phyloP scores from a whole-genome alignment of 192 early-diverging fungal genomes.

The Gaertneriomyces sp. region DNA sequence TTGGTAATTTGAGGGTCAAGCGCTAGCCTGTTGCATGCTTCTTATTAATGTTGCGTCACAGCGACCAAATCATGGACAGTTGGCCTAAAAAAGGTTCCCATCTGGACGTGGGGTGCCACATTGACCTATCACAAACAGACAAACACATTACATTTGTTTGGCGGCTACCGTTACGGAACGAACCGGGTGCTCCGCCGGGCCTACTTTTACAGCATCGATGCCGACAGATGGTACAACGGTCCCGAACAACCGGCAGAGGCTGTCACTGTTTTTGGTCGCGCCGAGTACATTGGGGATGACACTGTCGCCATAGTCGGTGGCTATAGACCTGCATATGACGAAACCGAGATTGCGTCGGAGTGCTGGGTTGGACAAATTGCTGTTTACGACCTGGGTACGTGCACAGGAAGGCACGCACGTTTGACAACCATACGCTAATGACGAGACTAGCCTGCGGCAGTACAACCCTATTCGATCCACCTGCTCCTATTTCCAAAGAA shows the following conservation, averaged over 20 bases:
- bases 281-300: slow-evolving; percentile 12
- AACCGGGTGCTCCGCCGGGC: neutral
- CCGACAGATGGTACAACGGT: slow-evolving; percentile 29
- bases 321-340: neutral
- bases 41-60: no score
- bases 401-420: neutral
- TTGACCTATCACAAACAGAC: slow-evolving; percentile 28
- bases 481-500: neutral
- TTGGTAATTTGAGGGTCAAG: no score
- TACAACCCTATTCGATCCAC: no score
- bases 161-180: slow-evolving; percentile 20
- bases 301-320: slow-evolving; percentile 13
- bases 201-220: slow-evolving; percentile 36
- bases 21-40: no score
- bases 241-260: slow-evolving; percentile 13
- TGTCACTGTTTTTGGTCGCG: neutral
- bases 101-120: slow-evolving; percentile 18
- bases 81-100: slow-evolving; percentile 3
- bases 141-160: slow-evolving; percentile 35
- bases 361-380: neutral
- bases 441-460: neutral
- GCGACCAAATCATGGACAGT: no score
- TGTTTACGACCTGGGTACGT: slow-evolving; percentile 22
- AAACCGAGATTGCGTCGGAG: neutral
- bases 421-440: neutral